Evolutionary conservation across 805 yeast species (phyloP).

Genomic region (Candida lessepsii): DNA sequence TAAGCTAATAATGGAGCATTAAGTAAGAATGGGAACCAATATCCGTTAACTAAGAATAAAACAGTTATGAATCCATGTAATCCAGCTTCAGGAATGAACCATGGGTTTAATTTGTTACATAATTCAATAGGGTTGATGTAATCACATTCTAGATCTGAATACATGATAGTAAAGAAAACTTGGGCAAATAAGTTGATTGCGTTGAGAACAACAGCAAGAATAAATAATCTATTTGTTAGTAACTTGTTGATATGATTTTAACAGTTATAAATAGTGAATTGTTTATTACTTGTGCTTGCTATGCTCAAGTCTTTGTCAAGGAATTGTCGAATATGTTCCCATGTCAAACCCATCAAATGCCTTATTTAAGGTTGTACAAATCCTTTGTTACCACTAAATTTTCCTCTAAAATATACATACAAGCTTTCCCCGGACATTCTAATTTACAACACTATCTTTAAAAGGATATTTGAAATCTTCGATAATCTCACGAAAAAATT

Average conservation of each 20-base stretch:
- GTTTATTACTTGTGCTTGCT: too few species aligned
- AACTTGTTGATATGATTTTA: too few species aligned
- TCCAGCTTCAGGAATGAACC: slow-evolving; percentile 86
- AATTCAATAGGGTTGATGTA: slow-evolving; percentile 96
- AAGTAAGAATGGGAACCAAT: slow-evolving; percentile 85
- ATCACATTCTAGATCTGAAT: slow-evolving; percentile 92
- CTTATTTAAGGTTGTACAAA: too few species aligned
- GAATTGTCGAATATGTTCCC: too few species aligned
- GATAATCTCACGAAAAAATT: slow-evolving; percentile 3
- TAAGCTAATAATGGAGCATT: slow-evolving; percentile 82
- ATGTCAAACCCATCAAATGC: too few species aligned
- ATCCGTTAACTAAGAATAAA: slow-evolving; percentile 79
- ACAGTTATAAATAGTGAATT: too few species aligned
- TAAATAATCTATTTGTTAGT: slow-evolving; percentile 50
- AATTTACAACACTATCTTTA: background rate
- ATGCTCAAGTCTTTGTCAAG: too few species aligned
- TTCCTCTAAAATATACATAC: slow-evolving; percentile 36
- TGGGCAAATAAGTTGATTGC: slow-evolving; percentile 87
- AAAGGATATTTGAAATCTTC: slow-evolving; percentile 2
- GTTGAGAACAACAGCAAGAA: slow-evolving; percentile 77
- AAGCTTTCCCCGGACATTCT: slow-evolving; percentile 49
- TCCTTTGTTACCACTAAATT: too few species aligned
- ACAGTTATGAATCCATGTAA: slow-evolving; percentile 71
- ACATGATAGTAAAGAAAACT: slow-evolving; percentile 93
- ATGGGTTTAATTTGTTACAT: slow-evolving; percentile 87